phyloP scores from a whole-genome alignment of 2,329 filamentous ascomycete species.

The Lizonia empirigonia region DNA sequence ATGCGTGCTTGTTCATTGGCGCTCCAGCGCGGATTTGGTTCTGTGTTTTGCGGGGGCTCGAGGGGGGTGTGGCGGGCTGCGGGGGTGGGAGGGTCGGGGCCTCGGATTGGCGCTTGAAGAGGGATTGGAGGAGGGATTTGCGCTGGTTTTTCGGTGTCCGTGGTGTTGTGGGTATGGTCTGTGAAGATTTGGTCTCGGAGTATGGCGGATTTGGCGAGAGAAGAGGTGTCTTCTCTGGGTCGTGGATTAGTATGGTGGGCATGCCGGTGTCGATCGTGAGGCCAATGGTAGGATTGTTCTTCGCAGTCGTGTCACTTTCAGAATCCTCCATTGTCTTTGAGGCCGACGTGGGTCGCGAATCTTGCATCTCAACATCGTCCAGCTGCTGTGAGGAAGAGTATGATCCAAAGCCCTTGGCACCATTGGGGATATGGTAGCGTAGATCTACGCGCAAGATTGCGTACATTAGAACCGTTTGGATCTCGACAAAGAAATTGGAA shows the following conservation, averaged over 20 bases:
- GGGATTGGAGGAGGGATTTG: constrained; percentile 6
- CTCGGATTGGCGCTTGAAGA: constrained; percentile 12
- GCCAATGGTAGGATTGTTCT: constrained; percentile 2
- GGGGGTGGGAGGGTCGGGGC: constrained; percentile 1
- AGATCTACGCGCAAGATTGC: constrained; percentile 71
- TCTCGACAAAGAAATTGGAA: constrained; percentile 78
- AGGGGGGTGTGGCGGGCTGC: constrained; percentile 6
- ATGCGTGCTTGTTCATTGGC: constrained; percentile 30
- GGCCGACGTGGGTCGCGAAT: constrained; percentile 20
- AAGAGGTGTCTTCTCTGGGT: constrained; percentile 11
- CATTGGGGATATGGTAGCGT: constrained; percentile 76
- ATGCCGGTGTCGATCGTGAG: constrained; percentile 10
- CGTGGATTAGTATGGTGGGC: constrained; percentile 7
- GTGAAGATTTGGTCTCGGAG: not conserved
- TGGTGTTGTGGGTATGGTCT: constrained; percentile 4
- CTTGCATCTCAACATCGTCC: constrained; percentile 27
- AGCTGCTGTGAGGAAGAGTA: constrained; percentile 21
- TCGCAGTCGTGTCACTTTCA: not conserved
- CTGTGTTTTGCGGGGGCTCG: constrained; percentile 6
- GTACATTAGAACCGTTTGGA: constrained; percentile 71
- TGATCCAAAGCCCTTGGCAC: constrained; percentile 58
- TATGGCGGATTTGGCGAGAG: constrained; percentile 8
- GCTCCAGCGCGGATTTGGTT: constrained; percentile 27
- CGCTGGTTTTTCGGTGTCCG: constrained; percentile 8
- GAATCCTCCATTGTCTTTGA: constrained; percentile 4